Evolutionary conservation across 2,329 filamentous ascomycete genomes (phyloP).

Genomic region (Penicillium aurantiogriseum): DNA sequence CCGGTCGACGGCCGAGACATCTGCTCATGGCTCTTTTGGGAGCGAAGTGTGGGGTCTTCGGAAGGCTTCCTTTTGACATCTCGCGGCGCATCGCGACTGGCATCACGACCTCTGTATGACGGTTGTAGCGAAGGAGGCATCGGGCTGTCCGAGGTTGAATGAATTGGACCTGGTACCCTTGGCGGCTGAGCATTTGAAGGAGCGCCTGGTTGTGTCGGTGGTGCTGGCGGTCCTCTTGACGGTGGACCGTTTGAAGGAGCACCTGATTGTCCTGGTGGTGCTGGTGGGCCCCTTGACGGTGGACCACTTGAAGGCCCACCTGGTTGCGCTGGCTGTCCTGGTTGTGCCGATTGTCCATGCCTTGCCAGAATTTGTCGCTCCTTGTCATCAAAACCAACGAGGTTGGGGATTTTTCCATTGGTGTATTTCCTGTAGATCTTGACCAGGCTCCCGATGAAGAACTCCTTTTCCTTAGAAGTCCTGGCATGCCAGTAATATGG

Average conservation of each 20-base stretch:
- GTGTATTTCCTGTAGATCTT: constrained; percentile 98
- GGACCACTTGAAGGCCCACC: constrained; percentile 15
- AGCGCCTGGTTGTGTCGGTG: constrained; percentile 5
- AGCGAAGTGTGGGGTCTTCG: constrained; percentile 38
- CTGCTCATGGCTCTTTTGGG: constrained; percentile 42
- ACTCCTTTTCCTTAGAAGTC: constrained; percentile 94
- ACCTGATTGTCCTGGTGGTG: constrained; percentile 9
- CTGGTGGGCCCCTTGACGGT: constrained; percentile 23
- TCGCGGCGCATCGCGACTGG: constrained; percentile 39
- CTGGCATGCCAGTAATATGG: constrained; percentile 97
- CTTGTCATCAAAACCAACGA: constrained; percentile 77
- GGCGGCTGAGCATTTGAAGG: constrained; percentile 20
- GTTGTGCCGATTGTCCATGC: constrained; percentile 24
- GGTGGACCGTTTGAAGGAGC: constrained; percentile 17
- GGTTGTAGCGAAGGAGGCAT: constrained; percentile 25
- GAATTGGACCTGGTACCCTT: constrained; percentile 24
- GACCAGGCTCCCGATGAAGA: constrained; percentile 92
- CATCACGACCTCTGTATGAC: constrained; percentile 32
- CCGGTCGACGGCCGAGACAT: constrained; percentile 38
- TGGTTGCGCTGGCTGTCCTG: not conserved
- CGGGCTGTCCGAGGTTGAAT: constrained; percentile 5
- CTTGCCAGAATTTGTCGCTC: constrained; percentile 76
- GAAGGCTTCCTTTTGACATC: constrained; percentile 34
- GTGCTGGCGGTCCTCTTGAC: constrained; percentile 20
- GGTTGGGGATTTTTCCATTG: constrained; percentile 73